Base-by-base conservation (phyloP, 306 rosid genomes). In the Sicyos edulis region DNA sequence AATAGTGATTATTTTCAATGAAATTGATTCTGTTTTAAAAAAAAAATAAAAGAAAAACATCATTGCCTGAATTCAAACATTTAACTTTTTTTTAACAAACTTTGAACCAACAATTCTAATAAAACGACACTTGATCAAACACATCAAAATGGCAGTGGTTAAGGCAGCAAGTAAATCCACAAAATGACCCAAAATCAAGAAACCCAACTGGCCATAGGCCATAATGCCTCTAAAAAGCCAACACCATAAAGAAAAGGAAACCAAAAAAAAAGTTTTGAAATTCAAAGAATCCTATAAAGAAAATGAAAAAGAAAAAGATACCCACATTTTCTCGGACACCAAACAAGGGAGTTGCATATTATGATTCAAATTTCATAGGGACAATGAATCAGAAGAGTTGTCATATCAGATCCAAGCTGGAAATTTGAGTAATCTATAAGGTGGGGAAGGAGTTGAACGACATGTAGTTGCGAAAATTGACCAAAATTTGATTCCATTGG, bases 401-500 rank as follows among this genome's bases (percentile, higher is more conserved):
- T 68, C 73, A 68, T 44, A 49, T 68, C 56, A 44, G 37, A 22
- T 47, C 73, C 44, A 68, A 49, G 21, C 73, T 66, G 55, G 54
- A 66, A 45, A 66, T 44, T 44, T 34, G 7, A 64, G 52, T n/a
- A n/a, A n/a, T n/a, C n/a, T n/a, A n/a, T 5, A 42, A 9, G 9
- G 70, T 64, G 70, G 70, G 70, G 70, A 64, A 37, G 21, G 3
- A 61, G 47, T 0, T 40, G 52, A 64, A 64, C 10, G 52, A 40
- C 67, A 61, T 15, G 70, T 2, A 17, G 53, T 54, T 66, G 42
- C 56, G 21, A 67, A 67, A 22, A 49, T 49, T 68, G 73, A 68
- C 73, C 73, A 68, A 68, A 68, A 21, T 50, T 42, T 49, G 15
- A 68, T 68, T 20, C 42, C 40, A 49, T 67, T 67, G 72, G 40